Base-by-base conservation (phyloP, 352 stramenopile genomes). In the Globisporangium middletonii region DNA sequence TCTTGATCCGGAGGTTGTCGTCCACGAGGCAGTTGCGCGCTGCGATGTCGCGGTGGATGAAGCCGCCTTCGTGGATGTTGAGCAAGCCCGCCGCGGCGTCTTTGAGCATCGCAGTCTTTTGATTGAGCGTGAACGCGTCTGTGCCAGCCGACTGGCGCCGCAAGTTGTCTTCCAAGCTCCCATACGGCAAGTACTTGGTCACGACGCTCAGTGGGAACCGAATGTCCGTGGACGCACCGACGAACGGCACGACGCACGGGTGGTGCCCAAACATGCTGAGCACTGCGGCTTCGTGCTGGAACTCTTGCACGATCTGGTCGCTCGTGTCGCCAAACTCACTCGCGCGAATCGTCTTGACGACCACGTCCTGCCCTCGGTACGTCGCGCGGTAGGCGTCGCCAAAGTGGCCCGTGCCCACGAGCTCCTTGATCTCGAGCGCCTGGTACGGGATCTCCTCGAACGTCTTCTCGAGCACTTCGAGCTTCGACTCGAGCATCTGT, bases 61-160 rank as follows among this genome's bases (percentile, higher is more conserved):
- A 91, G 26, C 80, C 81, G 60, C 83, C 83, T 80, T 93, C 77
- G 58, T 93, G 83, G 50, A 93, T 88, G 46, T 92, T 93, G n/a
- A 90, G 70, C 19, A 93, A 41, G 0, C 83, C 83, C 0, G 77
- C 75, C 16, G 83, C 83, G 12, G 81, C 83, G 50, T 93, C 83
- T 55, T 82, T 83, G 8, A 91, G 63, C 73, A 93, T 88, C 18
- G 65, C 55, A 18, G 75, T 86, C 30, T 82, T 81, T 54, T 89
- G 68, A 4, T 62, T 38, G 2, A 74, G 50, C 8, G 75, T 78
- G 19, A 78, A 55, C 26, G 63, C 18, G 16, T 60, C 55, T 37
- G 54, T 26, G 9, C 37, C 50, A 41, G 16, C 41, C 67, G n/a
- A 67, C 68, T 18, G 63, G 49, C 26, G 64, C 12, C 68, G 71